Base-by-base conservation (phyloP, 768 basidiomycete genomes). In the Tulasnella sp. region DNA sequence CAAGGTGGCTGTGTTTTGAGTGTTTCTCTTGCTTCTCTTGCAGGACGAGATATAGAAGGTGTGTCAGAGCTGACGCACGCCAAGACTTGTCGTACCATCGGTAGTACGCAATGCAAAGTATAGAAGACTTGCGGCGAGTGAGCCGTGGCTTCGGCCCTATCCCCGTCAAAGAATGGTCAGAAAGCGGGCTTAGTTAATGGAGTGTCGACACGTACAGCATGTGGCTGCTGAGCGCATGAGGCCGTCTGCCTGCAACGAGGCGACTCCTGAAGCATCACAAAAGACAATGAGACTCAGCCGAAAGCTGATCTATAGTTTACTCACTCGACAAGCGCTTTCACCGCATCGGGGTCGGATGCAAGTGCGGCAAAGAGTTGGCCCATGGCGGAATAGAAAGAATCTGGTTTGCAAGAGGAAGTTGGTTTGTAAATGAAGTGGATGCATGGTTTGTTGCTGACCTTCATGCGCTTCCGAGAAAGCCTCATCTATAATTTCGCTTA, bases 21-120 rank as follows among this genome's bases (percentile, higher is more conserved):
- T 22, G 84, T 59, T 52, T 94, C 92, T 62, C 83, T 76, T 2
- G 92, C 84, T 66, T 93, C 90, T 45, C 91, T 74, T 5, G 89
- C 85, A 0, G 89, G 90, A 48, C 90, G 75, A 9, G 87, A 77
- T 44, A 93, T 80, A 19, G 78, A 75, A 2, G 87, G 81, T 34
- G 79, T 79, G 44, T 92, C 88, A 61, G 76, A 82, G 2, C 76
- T 80, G 0, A 79, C 77, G 65, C 83, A 80, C 62, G 85, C 83
- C 53, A 81, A 73, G 2, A 86, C 76, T 68, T 92, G 92, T 68
- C 84, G 80, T 0, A 85, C 80, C 2, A 92, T 80, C 43, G 71
- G 77, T 4, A 77, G 77, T 30, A 85, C 70, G 4, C 85, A 64
- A 2, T 76, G 76, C 2, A 89, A 73, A 53, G 78, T 76, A 71